These are phyloP conservation scores for Terana coerulea DNA, from an alignment of 768 basidiomycete species.

Conservation along the genomic window DNA sequence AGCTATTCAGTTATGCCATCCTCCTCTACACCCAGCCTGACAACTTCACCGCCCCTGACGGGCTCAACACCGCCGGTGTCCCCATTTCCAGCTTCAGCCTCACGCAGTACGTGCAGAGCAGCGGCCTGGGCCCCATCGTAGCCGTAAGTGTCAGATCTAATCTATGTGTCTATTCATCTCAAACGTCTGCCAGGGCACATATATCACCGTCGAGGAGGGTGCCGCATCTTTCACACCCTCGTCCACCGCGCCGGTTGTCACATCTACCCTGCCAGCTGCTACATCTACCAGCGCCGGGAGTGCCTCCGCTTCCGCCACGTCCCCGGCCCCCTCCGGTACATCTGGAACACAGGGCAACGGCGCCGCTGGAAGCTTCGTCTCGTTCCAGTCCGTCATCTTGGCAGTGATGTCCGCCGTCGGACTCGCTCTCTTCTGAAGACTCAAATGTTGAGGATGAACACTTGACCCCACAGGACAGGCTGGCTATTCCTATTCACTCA, in stretches of 20 bases:
- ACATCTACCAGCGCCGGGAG: background rate
- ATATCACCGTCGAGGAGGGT: conserved; percentile 73
- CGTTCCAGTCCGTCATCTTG: background rate
- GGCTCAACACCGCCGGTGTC: conserved; percentile 45
- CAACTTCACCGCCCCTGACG: conserved; percentile 56
- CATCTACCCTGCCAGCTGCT: conserved; percentile 48
- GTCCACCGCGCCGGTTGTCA: conserved; percentile 62
- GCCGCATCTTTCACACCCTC: conserved; percentile 47
- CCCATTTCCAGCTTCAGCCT: conserved; percentile 56
- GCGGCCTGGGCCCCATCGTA: conserved; percentile 54
- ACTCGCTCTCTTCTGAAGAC: conserved; percentile 17
- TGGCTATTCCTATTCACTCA: background rate
- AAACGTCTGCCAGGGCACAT: conserved; percentile 46
- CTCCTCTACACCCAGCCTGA: conserved; percentile 62
- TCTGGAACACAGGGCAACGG: conserved; percentile 2
- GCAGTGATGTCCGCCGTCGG: conserved; percentile 2
- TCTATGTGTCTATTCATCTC: background rate
- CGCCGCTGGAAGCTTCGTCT: background rate
- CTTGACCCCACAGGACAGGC: too few species aligned
- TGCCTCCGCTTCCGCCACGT: background rate
- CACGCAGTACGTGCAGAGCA: conserved; percentile 53
- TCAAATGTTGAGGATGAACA: background rate
- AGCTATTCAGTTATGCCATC: conserved; percentile 55
- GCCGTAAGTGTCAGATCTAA: conserved; percentile 41
- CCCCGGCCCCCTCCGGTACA: background rate